Conservation (phyloP, 1,284 basidiomycete genomes). For the Ustilago bromivora region DNA sequence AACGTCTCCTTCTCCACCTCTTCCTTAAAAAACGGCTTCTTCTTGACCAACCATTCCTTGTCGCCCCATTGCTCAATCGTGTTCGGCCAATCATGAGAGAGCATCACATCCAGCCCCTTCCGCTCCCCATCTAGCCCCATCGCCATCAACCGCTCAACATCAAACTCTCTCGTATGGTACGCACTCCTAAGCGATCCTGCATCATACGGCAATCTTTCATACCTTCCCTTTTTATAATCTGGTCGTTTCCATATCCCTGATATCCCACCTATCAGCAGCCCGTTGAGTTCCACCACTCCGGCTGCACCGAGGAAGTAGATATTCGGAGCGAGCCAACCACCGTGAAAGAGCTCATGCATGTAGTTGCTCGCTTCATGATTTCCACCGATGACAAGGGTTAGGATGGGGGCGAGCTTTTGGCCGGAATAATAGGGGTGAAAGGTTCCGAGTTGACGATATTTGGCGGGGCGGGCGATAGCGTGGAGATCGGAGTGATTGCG, state of each 20-base stretch:
- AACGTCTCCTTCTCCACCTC: constrained; percentile 79
- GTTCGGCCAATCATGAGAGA: constrained; percentile 97
- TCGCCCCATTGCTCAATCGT: constrained; percentile 87
- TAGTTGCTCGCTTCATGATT: constrained; percentile 99
- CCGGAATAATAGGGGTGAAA: constrained; percentile 84
- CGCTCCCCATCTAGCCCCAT: constrained; percentile 71
- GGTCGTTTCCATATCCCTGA: constrained; percentile 91
- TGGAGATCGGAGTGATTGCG: constrained; percentile 87
- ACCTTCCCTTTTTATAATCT: constrained; percentile 75
- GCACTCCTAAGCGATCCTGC: constrained; percentile 80
- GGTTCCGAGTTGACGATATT: constrained; percentile 85
- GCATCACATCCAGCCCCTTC: constrained; percentile 76
- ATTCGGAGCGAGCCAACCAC: constrained; percentile 83
- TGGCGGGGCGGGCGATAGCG: constrained; percentile 89
- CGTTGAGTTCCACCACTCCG: constrained; percentile 86
- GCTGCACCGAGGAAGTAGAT: constrained; percentile 96
- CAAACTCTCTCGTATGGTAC: constrained; percentile 91
- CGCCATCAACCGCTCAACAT: constrained; percentile 82
- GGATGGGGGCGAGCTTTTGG: constrained; percentile 80
- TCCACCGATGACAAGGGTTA: constrained; percentile 95
- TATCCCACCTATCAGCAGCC: constrained; percentile 83
- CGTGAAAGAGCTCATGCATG: constrained; percentile 87
- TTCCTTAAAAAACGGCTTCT: constrained; percentile 83
- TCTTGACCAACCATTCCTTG: constrained; percentile 76
- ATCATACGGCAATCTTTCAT: constrained; percentile 79